Evolutionary conservation across 257 asterid genomes (phyloP), one percentile per base, ranked within the genome.

Genomic region (Thymus quinquecostatus): DNA sequence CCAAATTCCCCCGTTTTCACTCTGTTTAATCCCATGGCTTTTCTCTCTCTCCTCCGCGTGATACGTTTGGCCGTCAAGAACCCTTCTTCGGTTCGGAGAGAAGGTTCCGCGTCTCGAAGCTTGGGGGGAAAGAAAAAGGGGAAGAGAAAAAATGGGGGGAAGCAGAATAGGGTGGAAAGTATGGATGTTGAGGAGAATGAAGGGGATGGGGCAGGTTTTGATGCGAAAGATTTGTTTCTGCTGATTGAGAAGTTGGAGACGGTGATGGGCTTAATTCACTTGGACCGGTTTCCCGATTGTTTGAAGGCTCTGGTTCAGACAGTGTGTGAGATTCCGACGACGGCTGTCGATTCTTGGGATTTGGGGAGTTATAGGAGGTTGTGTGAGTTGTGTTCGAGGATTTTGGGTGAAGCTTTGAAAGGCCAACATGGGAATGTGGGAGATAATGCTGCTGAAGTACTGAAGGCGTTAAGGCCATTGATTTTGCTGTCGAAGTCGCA

Each of bases 1-100:
- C 99, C 98, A 11, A 94, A 86, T 81, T 86, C 90, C 45, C 99
- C 97, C 2, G 97, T 91, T 63, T 94, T 94, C 50, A 86, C 98
- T 1, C 82, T 91, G 50, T 91, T 91, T 65, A 89, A 92, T 66
- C 99, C 99, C 66, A 83, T 94, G 91, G 88, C 91, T 77, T 91
- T 94, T 74, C 78, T 86, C 68, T 86, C 88, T 43, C 87, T 91
- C 48, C 89, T 91, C 66, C 91, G 95, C 4, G 81, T 87, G 0
- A 73, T 89, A 64, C 95, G 99, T 27, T 58, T 89, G 71, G 88
- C 84, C 5, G 67, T 91, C 50, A 91, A 89, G 81, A 83, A 55
- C 55, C 81, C 80, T 28, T 56, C 64, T 71, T 40, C 63, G 64
- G 68, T n/a, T 60, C 64, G 84, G 1, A 53, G 11, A 6, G 88